These are phyloP conservation scores for Trichoderma citrinoviride DNA, from an alignment of 2,329 filamentous ascomycete species.

Conservation along the genomic window DNA sequence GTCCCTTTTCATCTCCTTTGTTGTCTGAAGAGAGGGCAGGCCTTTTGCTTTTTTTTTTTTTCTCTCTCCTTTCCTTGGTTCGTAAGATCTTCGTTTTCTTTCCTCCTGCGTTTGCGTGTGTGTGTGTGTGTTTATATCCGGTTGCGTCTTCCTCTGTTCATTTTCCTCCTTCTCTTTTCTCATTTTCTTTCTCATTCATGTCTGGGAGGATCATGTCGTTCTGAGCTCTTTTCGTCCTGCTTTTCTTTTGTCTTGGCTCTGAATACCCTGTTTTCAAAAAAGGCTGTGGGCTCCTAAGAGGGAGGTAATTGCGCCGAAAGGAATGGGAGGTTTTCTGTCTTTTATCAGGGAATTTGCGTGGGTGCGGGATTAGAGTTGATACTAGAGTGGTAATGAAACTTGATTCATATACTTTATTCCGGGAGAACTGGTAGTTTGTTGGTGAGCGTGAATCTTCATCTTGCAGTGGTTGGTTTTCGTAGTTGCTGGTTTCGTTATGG, in stretches of 20 bases:
- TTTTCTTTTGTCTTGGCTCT: background rate
- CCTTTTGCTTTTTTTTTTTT: background rate
- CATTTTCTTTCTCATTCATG: background rate
- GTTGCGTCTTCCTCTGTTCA: background rate
- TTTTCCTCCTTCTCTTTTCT: background rate
- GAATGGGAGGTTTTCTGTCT: too few species aligned
- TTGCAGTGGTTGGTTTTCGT: too few species aligned
- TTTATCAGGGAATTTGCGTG: too few species aligned
- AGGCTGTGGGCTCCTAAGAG: background rate
- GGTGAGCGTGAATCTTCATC: too few species aligned
- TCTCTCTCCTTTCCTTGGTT: too few species aligned
- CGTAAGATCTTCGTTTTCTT: too few species aligned
- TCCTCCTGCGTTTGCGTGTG: too few species aligned
- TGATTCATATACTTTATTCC: too few species aligned
- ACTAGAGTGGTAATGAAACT: too few species aligned
- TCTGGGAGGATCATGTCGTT: background rate
- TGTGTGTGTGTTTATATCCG: background rate
- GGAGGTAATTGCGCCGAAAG: background rate
- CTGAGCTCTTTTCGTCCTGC: background rate
- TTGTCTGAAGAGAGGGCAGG: background rate
- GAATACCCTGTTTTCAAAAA: constrained; percentile 12
- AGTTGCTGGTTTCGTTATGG: too few species aligned
- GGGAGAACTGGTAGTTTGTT: too few species aligned
- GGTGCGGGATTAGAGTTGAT: too few species aligned
- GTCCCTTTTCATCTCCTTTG: background rate